Base-by-base conservation (phyloP, 805 yeast genomes). In the Sungouiozyma intestinalis region DNA sequence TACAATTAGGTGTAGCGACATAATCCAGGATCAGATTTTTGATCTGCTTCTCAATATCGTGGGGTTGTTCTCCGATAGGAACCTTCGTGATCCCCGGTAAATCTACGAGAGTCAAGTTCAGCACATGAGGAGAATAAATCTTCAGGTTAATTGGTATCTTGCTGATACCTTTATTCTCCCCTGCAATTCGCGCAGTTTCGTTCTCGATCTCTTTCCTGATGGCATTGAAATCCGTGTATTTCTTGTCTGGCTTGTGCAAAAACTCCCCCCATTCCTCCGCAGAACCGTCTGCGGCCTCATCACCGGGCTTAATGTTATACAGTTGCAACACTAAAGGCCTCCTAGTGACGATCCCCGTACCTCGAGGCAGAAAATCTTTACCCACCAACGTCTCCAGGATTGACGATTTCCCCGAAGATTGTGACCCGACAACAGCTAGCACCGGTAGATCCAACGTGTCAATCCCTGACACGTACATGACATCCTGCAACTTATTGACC, bases 31-130 rank as follows among this genome's bases (percentile, higher is more conserved):
- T 71, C 86, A 92, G 81, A 49, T 87, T 95, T 58, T 87, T 80
- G 56, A 92, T 92, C 66, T 86, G 97, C 50, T 74, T 78, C 68
- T 92, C 98, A 51, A 92, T 92, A 64, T 92, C 98, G 55, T 84
- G 82, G 42, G 98, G 98, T 66, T 92, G 98, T 66, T 92, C 98
- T 39, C 98, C 98, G 43, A 92, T 96, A 3, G 98, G 98, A 33
- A 92, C 98, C 62, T 92, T 92, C 34, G 98, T 92, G 57, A 92
- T 75, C 46, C 98, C 98, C 8, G 98, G 98, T 56, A 92, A 74
- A 67, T 92, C 98, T 34, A 92, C 97, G 54, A 92, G 73, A 6
- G 98, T 92, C 60, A 90, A 75, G 16, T 96, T 88, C 50, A 90
- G 71, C 37, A 90, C 97, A 53, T 86, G 87, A 17, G 98, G 97